phyloP scores from a whole-genome alignment of 306 rosid genomes.

The Cicer cuneatum region DNA sequence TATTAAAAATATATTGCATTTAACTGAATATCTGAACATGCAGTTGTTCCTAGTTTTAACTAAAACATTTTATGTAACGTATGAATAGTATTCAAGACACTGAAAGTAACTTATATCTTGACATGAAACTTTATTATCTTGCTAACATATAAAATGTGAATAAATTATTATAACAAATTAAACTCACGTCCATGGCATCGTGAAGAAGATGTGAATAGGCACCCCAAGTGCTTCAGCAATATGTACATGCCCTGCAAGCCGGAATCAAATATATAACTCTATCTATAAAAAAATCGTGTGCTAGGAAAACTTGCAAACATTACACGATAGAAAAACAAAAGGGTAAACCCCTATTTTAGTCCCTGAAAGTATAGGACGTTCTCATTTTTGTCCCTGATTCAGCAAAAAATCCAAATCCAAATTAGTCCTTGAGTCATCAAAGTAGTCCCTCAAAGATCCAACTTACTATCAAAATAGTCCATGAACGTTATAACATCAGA shows the following conservation, averaged over 20 bases:
- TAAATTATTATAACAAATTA: constrained; percentile 21
- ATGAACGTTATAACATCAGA: too few species aligned
- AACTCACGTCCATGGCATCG: constrained; percentile 99
- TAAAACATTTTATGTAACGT: neutral
- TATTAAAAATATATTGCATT: constrained; percentile 25
- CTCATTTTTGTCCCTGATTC: too few species aligned
- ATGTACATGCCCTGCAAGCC: constrained; percentile 83
- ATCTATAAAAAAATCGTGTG: constrained; percentile 32
- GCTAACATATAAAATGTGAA: constrained; percentile 30
- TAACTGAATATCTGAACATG: constrained; percentile 35
- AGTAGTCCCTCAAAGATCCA: too few species aligned
- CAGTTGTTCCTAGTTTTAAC: constrained; percentile 29
- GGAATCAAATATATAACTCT: constrained; percentile 36
- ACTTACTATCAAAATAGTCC: too few species aligned
- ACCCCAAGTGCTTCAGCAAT: constrained; percentile 96
- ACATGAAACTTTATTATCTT: constrained; percentile 35
- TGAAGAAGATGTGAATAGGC: constrained; percentile 97
- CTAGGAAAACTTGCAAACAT: constrained; percentile 6
- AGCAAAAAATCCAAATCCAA: too few species aligned
- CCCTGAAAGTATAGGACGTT: too few species aligned
- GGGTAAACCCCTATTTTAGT: too few species aligned
- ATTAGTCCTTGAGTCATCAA: too few species aligned
- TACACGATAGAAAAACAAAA: constrained; percentile 1
- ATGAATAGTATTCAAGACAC: constrained; percentile 35
- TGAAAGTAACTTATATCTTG: constrained; percentile 28